phyloP scores from a whole-genome alignment of 2,329 filamentous ascomycete genomes.

The Pseudocercospora fijiensis region DNA sequence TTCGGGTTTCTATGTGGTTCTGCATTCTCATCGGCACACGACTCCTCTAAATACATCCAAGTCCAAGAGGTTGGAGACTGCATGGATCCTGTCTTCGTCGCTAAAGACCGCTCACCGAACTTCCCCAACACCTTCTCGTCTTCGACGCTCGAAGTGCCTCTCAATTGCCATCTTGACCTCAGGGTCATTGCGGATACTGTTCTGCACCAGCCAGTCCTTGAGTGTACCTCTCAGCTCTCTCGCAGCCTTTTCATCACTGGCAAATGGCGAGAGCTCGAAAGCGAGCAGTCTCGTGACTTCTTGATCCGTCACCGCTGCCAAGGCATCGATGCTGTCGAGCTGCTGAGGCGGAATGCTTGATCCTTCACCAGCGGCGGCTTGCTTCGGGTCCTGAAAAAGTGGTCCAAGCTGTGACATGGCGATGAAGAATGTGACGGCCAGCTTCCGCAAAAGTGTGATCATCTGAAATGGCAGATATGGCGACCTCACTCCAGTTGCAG shows the following conservation, averaged over 20 bases:
- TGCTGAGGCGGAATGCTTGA: constrained; percentile 56
- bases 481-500: constrained; percentile 47
- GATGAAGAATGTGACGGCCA: constrained; percentile 76
- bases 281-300: constrained; percentile 70
- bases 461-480: constrained; percentile 83
- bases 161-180: constrained; percentile 80
- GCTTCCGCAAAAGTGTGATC: constrained; percentile 70
- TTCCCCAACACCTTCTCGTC: constrained; percentile 11
- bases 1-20: neutral
- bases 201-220: constrained; percentile 84
- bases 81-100: no score
- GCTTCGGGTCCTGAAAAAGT: constrained; percentile 50
- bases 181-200: constrained; percentile 74
- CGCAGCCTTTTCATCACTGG: constrained; percentile 65
- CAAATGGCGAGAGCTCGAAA: constrained; percentile 78
- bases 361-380: constrained; percentile 19
- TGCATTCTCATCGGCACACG: neutral
- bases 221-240: constrained; percentile 67
- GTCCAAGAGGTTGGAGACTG: neutral
- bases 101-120: neutral
- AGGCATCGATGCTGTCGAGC: constrained; percentile 64
- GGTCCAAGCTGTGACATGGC: constrained; percentile 79
- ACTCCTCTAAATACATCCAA: neutral
- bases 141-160: constrained; percentile 57
- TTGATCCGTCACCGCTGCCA: constrained; percentile 61